Evolutionary conservation across 495 filamentous ascomycete species (phyloP).

Genomic region (Aspergillus taichungensis): DNA sequence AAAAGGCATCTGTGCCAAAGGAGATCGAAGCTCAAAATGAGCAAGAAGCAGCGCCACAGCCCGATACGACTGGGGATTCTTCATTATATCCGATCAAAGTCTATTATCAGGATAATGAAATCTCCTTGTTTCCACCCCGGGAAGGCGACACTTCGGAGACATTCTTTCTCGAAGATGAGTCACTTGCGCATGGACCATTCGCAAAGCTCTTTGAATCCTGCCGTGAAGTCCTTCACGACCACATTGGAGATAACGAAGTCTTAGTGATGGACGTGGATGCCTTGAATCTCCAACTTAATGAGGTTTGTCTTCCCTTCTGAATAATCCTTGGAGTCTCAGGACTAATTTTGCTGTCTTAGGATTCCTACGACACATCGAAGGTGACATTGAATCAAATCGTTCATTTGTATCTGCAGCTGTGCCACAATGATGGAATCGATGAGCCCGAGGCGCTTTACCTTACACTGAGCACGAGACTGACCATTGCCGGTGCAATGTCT

Average conservation of each 20-base stretch:
- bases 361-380: slow-evolving; percentile 31
- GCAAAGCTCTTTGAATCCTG: slow-evolving; percentile 53
- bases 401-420: slow-evolving; percentile 47
- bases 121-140: slow-evolving; percentile 60
- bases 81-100: slow-evolving; percentile 47
- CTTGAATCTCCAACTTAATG: slow-evolving; percentile 60
- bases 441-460: slow-evolving; percentile 49
- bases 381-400: slow-evolving; percentile 49
- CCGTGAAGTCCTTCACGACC: slow-evolving; percentile 57
- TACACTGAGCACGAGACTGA: slow-evolving; percentile 38
- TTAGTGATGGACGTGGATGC: slow-evolving; percentile 58
- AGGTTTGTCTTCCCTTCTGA: slow-evolving; percentile 44
- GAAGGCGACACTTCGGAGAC: slow-evolving; percentile 56
- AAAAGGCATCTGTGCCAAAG: not conserved
- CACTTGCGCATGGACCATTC: slow-evolving; percentile 48
- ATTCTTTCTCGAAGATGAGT: slow-evolving; percentile 65
- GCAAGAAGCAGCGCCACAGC: slow-evolving; percentile 1
- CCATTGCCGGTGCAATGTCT: slow-evolving; percentile 35
- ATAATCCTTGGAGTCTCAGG: slow-evolving; percentile 1
- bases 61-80: slow-evolving; percentile 4
- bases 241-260: slow-evolving; percentile 58
- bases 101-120: slow-evolving; percentile 56
- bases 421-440: slow-evolving; percentile 49
- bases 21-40: not conserved
- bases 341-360: slow-evolving; percentile 31